A percentile compares a stretch with the other conserved stretches of the same genome.
Evolutionary conservation across 345 rosid genomes (phyloP).

Genomic region (Gynandropsis gynandra): DNA sequence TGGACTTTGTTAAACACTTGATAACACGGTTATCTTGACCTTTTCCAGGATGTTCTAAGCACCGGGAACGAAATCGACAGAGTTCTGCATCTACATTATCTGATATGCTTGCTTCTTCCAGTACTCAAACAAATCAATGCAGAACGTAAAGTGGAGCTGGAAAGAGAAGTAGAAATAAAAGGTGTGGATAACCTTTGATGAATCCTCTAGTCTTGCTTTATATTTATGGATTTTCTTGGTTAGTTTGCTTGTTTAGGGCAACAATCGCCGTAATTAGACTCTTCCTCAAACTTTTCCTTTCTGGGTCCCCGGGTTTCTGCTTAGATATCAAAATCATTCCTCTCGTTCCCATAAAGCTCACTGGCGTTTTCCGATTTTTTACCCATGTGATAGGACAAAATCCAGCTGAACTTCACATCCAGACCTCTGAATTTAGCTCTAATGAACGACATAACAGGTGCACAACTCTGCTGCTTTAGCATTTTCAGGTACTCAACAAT

Average conservation of each 20-base stretch:
- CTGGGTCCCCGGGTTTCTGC: neutral
- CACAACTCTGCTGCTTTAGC: slow-evolving; percentile 26
- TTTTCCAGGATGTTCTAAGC: slow-evolving; percentile 52
- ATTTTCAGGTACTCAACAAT: neutral
- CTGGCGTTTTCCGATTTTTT: slow-evolving; percentile 18
- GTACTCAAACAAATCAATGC: slow-evolving; percentile 63
- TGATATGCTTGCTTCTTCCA: slow-evolving; percentile 93
- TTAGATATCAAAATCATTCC: too few species aligned
- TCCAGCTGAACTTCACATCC: slow-evolving; percentile 40
- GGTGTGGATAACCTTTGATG: slow-evolving; percentile 27
- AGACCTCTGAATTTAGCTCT: slow-evolving; percentile 37
- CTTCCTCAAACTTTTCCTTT: neutral
- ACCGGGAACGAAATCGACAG: slow-evolving; percentile 51
- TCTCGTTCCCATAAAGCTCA: neutral
- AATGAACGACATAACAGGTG: slow-evolving; percentile 50
- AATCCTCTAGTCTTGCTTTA: neutral
- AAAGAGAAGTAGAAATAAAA: slow-evolving; percentile 57
- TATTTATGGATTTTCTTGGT: neutral
- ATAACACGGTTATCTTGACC: slow-evolving; percentile 12
- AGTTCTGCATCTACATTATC: slow-evolving; percentile 68
- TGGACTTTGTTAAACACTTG: slow-evolving; percentile 5
- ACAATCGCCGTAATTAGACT: neutral
- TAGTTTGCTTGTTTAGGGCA: slow-evolving; percentile 1
- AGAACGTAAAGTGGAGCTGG: slow-evolving; percentile 51
- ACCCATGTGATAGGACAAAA: slow-evolving; percentile 40